These are phyloP conservation scores for Suillus tomentosus DNA, from an alignment of 768 basidiomycete genomes.

Conservation along the genomic window DNA sequence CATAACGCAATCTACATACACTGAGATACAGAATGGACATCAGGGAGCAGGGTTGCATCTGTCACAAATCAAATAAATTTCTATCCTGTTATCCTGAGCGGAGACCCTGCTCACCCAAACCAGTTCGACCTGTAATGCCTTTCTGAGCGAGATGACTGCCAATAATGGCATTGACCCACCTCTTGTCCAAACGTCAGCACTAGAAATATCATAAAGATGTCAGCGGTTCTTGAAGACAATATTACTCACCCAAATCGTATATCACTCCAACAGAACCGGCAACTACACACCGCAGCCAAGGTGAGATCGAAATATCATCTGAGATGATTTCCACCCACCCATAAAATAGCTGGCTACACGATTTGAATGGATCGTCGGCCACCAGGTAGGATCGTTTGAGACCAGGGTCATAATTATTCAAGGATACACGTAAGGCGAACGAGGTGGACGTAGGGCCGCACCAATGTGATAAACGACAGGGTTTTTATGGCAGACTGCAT, in stretches of 20 bases:
- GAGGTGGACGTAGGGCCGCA: background rate
- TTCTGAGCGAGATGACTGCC: constrained; percentile 1
- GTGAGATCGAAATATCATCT: background rate
- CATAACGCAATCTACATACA: background rate
- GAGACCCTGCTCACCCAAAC: constrained; percentile 3
- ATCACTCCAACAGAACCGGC: background rate
- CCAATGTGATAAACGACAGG: background rate
- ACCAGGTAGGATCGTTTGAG: background rate
- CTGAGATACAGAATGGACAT: constrained; percentile 5
- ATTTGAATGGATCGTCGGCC: background rate
- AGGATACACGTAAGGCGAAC: background rate
- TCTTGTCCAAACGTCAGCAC: constrained; percentile 2
- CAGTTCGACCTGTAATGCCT: background rate
- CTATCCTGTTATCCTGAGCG: background rate
- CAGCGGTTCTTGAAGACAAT: background rate
- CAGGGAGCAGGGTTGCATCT: background rate
- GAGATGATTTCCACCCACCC: background rate
- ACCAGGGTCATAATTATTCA: background rate
- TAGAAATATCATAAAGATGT: background rate
- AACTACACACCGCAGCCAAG: background rate
- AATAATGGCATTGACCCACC: background rate
- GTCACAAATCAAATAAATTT: background rate
- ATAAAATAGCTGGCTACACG: background rate
- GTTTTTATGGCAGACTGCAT: background rate
- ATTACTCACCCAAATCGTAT: background rate